These are phyloP conservation scores for Tephrocybe sp. DNA, from an alignment of 768 basidiomycete genomes.

Conservation along the genomic window DNA sequence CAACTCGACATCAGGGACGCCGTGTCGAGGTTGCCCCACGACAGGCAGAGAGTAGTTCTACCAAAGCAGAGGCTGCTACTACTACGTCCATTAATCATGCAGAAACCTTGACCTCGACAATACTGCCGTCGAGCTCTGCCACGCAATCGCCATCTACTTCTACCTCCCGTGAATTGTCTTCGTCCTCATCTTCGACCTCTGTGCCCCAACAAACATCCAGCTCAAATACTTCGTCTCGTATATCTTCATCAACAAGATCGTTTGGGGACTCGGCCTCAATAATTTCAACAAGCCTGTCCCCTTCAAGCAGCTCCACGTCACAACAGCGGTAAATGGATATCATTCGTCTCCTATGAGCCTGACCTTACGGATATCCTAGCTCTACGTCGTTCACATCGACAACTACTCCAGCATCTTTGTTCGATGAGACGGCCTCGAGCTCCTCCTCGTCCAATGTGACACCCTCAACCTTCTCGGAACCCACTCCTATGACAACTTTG, in stretches of 20 bases:
- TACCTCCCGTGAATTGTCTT: background rate
- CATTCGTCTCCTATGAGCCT: background rate
- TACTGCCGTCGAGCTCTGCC: conserved; percentile 1
- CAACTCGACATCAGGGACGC: conserved; percentile 7
- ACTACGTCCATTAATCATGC: background rate
- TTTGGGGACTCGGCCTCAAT: no score
- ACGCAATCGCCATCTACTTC: conserved; percentile 2
- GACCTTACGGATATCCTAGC: background rate
- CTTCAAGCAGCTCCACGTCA: background rate
- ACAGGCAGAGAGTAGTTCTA: background rate
- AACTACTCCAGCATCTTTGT: background rate
- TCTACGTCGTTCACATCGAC: conserved; percentile 1
- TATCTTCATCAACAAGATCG: background rate
- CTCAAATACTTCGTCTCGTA: background rate
- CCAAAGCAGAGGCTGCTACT: background rate
- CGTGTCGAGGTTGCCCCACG: conserved; percentile 8
- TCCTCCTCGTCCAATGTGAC: background rate
- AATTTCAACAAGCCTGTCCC: no score
- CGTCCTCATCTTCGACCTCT: conserved; percentile 1
- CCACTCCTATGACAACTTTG: conserved; percentile 7
- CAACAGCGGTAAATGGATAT: background rate
- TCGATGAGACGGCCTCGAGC: background rate
- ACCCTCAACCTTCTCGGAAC: background rate
- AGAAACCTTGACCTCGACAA: background rate
- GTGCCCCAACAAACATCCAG: background rate